Conservation (phyloP, 768 basidiomycete genomes). For the Agaricus bisporus region DNA sequence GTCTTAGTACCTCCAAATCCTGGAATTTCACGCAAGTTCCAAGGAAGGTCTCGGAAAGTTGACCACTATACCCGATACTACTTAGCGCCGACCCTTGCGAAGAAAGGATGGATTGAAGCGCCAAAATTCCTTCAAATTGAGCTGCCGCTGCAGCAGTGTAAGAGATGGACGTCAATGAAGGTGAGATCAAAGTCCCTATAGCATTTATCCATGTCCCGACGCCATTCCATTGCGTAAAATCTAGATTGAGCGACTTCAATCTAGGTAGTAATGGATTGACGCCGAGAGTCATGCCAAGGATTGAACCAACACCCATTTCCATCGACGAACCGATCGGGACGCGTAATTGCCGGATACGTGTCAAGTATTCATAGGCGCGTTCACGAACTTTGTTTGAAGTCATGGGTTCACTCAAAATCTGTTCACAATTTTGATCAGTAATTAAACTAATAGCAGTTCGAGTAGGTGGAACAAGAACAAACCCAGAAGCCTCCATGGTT, state of each 20-base stretch:
- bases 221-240: not conserved
- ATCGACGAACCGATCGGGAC: not conserved
- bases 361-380: not conserved
- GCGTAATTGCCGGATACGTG: not conserved
- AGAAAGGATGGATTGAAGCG: not conserved
- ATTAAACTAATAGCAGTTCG: not conserved
- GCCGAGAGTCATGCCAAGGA: not conserved
- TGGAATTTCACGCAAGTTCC: not conserved
- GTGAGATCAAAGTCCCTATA: not conserved
- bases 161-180: not conserved
- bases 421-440: not conserved
- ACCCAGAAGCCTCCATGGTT: not conserved
- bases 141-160: not conserved
- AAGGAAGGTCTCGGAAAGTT: not conserved
- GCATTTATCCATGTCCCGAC: not conserved
- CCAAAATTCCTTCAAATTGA: not conserved
- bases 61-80: not conserved
- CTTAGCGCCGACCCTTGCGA: not conserved
- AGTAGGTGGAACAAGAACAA: not conserved
- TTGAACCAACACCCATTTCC: constrained; percentile 1
- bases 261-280: not conserved
- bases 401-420: not conserved
- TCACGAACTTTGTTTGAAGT: not conserved
- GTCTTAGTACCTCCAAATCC: not conserved
- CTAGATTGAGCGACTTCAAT: not conserved